Evolutionary conservation across 2,329 filamentous ascomycete genomes (phyloP), one percentile per base, ranked within the genome.

Genomic region (Phyllosticta paracitricarpa): DNA sequence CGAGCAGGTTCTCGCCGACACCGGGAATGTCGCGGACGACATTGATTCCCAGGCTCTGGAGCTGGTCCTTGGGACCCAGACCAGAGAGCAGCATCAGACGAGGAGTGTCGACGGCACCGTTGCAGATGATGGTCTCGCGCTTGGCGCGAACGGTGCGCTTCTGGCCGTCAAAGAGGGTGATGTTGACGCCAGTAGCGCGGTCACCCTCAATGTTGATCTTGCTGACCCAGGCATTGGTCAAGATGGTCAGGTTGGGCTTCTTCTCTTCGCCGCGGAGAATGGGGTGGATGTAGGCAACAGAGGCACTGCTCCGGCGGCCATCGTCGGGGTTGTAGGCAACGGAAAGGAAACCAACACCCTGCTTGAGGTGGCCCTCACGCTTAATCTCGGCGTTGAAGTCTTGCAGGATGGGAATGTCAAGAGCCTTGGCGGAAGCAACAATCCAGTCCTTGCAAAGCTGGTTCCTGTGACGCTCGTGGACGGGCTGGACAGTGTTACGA

Each of bases 381-480:
- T 82, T 82, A 73, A 96, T 96, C 72, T 92, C 84, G 68, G 86
- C 80, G 80, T 96, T 96, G 82, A 95, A 96, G 78, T 96, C 89
- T 65, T 85, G 79, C 67, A 94, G 84, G 60, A 95, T 77, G 59
- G 91, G 91, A 65, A 96, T 91, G 71, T 88, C 78, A 76, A 95
- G 82, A 25, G 91, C 89, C 28, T 81, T 83, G 64, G 88, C 88
- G 81, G 89, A 94, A 33, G 90, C 84, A 68, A 88, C 77, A 62
- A 96, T 83, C 91, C 91, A 96, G 75, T 96, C 91, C 75, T 89
- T 84, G 81, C 90, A 95, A 58, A 96, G 82, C 80, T 96, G 89
- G 78, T 96, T 96, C 67, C 89, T 84, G 77, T 96, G 91, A 63
- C 87, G 85, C 62, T 84, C 82, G 75, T 96, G 90, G 35, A 96